These are phyloP conservation scores for Diaporthe sp. DNA, from an alignment of 2,329 filamentous ascomycete genomes.

Conservation along the genomic window DNA sequence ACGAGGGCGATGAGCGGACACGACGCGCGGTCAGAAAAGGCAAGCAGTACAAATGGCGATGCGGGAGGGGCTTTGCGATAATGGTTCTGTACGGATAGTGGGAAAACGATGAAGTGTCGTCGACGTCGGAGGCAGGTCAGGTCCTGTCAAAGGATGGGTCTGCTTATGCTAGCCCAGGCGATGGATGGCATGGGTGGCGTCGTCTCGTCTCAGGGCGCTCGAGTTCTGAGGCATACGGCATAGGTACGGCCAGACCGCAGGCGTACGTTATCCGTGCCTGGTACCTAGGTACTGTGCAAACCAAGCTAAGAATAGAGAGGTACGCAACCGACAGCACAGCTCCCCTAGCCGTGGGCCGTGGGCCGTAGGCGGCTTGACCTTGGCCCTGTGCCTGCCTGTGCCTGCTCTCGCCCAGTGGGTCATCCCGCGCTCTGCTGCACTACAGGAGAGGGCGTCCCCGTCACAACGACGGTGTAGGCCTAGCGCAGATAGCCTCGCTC, in stretches of 20 bases:
- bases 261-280: constrained; percentile 4
- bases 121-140: neutral
- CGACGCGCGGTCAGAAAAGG: constrained; percentile 2
- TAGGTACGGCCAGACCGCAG: neutral
- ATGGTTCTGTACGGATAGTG: neutral
- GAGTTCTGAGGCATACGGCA: constrained; percentile 27
- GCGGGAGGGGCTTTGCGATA: neutral
- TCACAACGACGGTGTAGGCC: constrained; percentile 8
- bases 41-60: constrained; percentile 11
- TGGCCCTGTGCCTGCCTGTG: constrained; percentile 18
- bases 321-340: constrained; percentile 22
- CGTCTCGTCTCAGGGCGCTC: constrained; percentile 29
- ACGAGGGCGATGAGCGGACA: neutral
- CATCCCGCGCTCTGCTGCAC: constrained; percentile 8
- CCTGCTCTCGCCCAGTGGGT: neutral
- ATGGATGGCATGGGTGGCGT: constrained; percentile 23
- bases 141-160: constrained; percentile 23
- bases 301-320: constrained; percentile 35
- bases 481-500: constrained; percentile 15
- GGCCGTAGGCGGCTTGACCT: neutral
- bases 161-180: constrained; percentile 27
- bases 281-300: constrained; percentile 1
- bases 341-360: neutral
- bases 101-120: constrained; percentile 29
- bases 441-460: neutral